A percentile compares a stretch with the other conserved stretches of the same genome.
Conservation (phyloP, 23 red algal genomes). For the Chondrus crispus region DNA sequence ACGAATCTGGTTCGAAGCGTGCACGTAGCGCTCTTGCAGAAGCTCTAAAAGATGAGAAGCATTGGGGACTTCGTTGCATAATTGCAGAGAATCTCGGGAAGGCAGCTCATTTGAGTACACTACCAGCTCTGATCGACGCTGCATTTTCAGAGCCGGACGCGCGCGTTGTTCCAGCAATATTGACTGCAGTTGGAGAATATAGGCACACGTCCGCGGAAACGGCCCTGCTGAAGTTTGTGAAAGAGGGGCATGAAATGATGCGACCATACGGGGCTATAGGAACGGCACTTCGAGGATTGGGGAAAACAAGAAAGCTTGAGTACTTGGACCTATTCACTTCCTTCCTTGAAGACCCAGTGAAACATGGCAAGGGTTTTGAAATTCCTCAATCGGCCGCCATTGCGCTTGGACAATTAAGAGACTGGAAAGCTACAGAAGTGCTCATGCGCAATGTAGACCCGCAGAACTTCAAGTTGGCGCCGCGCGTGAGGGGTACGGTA, state of each 20-base stretch:
- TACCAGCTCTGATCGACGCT: slow-evolving; percentile 40
- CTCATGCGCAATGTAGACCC: slow-evolving; percentile 24
- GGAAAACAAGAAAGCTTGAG: slow-evolving; percentile 39
- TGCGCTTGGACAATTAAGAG: slow-evolving; percentile 40
- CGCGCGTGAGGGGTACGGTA: slow-evolving; percentile 6
- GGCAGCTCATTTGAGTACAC: background rate
- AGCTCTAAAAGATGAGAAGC: slow-evolving; percentile 32
- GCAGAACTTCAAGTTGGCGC: slow-evolving; percentile 5
- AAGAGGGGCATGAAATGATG: slow-evolving; percentile 49
- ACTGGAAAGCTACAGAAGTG: slow-evolving; percentile 48
- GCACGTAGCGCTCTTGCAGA: slow-evolving; percentile 30
- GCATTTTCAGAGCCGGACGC: slow-evolving; percentile 21
- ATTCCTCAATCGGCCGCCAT: slow-evolving; percentile 40
- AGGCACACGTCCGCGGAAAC: slow-evolving; percentile 5
- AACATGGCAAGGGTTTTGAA: slow-evolving; percentile 51
- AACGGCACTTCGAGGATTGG: slow-evolving; percentile 22
- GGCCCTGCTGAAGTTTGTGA: slow-evolving; percentile 27
- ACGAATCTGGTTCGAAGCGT: slow-evolving; percentile 21
- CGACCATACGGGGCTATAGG: slow-evolving; percentile 51
- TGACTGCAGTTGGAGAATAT: slow-evolving; percentile 37
- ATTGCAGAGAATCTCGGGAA: slow-evolving; percentile 23
- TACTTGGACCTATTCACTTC: slow-evolving; percentile 17
- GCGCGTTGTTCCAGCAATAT: slow-evolving; percentile 27
- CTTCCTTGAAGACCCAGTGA: slow-evolving; percentile 30
- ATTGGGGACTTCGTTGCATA: slow-evolving; percentile 39